These are phyloP conservation scores for Epichloe elymi DNA, from an alignment of 2,329 filamentous ascomycete species.

Conservation along the genomic window DNA sequence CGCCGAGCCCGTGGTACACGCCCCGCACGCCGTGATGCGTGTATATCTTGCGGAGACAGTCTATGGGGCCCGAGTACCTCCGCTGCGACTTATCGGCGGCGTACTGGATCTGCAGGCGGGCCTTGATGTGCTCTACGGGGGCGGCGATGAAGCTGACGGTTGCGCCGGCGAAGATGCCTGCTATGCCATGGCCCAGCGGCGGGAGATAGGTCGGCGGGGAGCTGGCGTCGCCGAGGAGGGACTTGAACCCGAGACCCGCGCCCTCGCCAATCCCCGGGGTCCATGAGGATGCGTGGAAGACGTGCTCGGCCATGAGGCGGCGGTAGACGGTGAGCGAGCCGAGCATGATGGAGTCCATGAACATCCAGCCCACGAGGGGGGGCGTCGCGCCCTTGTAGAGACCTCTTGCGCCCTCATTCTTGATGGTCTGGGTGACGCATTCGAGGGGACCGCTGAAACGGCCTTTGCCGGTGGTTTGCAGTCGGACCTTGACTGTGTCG, in stretches of 20 bases:
- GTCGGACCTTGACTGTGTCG: conserved; percentile 91
- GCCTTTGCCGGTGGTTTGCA: conserved; percentile 68
- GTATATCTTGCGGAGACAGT: conserved; percentile 63
- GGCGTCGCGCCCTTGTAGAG: conserved; percentile 93
- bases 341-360: conserved; percentile 88
- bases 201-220: conserved; percentile 41
- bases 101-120: conserved; percentile 89
- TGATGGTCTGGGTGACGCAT: conserved; percentile 71
- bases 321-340: conserved; percentile 87
- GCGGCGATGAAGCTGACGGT: conserved; percentile 90
- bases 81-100: conserved; percentile 63
- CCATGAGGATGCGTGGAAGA: conserved; percentile 46
- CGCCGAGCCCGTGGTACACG: conserved; percentile 72
- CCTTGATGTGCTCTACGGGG: conserved; percentile 91
- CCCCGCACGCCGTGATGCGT: conserved; percentile 62
- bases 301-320: conserved; percentile 63
- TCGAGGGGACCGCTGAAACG: conserved; percentile 80
- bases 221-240: background rate
- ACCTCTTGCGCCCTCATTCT: conserved; percentile 71
- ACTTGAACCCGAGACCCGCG: conserved; percentile 8
- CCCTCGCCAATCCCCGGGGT: conserved; percentile 14
- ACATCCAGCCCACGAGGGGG: conserved; percentile 88
- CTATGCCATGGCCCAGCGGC: conserved; percentile 69
- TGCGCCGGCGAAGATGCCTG: conserved; percentile 72
- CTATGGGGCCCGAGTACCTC: conserved; percentile 74